phyloP scores from a whole-genome alignment of 352 stramenopile species.

The Thalassiosira allenii region DNA sequence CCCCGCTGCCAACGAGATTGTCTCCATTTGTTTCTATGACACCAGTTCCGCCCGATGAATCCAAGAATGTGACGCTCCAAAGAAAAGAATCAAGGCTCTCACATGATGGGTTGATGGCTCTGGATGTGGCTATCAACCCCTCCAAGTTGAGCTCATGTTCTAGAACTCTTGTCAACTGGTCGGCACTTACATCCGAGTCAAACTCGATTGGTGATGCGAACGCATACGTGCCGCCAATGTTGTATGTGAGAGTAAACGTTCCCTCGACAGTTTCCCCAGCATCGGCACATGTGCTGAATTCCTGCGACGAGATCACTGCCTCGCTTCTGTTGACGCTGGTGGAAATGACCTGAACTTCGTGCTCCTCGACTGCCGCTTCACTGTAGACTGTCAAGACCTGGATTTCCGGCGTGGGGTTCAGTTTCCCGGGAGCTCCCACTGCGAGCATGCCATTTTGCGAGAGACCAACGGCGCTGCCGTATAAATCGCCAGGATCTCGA shows the following conservation, averaged over 20 bases:
- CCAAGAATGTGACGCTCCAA: slow-evolving; percentile 84
- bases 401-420: slow-evolving; percentile 58
- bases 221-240: slow-evolving; percentile 34
- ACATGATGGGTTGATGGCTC: slow-evolving; percentile 72
- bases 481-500: slow-evolving; percentile 64
- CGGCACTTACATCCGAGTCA: slow-evolving; percentile 50
- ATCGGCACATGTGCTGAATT: slow-evolving; percentile 66
- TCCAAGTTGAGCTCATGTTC: slow-evolving; percentile 56
- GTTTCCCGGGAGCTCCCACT: slow-evolving; percentile 68
- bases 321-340: slow-evolving; percentile 56
- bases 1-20: slow-evolving; percentile 47
- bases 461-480: slow-evolving; percentile 63
- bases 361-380: slow-evolving; percentile 43
- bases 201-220: slow-evolving; percentile 63
- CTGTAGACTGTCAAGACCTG: slow-evolving; percentile 73
- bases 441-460: slow-evolving; percentile 47
- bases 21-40: slow-evolving; percentile 57
- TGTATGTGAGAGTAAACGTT: slow-evolving; percentile 60
- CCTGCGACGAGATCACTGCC: slow-evolving; percentile 53
- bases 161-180: slow-evolving; percentile 56
- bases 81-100: slow-evolving; percentile 77
- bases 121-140: slow-evolving; percentile 52
- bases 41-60: slow-evolving; percentile 55
- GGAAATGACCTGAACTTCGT: slow-evolving; percentile 73
- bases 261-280: slow-evolving; percentile 57